Conservation (phyloP, 1,284 basidiomycete species). For the Ustilago curta region DNA sequence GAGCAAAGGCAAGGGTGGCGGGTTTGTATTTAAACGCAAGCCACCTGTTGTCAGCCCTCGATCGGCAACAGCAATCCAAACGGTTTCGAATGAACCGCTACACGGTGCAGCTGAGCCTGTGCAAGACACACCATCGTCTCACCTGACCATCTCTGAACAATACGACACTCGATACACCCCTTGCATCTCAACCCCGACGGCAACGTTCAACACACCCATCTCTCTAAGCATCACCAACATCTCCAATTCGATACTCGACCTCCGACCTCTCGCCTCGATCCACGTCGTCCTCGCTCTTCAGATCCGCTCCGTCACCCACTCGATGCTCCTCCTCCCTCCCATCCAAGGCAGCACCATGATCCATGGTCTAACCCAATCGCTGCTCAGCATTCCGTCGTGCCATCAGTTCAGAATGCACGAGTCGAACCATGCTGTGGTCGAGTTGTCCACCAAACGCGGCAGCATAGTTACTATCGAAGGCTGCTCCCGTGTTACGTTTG, state of each 20-base stretch:
- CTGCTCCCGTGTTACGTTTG: slow-evolving; percentile 16
- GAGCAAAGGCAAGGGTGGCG: background rate
- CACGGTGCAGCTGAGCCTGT: background rate
- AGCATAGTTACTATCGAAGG: slow-evolving; percentile 38
- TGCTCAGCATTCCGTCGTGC: slow-evolving; percentile 23
- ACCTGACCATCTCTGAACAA: slow-evolving; percentile 13
- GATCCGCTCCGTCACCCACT: slow-evolving; percentile 22
- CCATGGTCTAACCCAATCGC: slow-evolving; percentile 12
- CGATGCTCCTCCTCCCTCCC: slow-evolving; percentile 24
- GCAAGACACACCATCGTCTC: slow-evolving; percentile 2
- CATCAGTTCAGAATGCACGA: slow-evolving; percentile 50
- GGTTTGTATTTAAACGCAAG: slow-evolving; percentile 35
- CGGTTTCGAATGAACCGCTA: background rate
- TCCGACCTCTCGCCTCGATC: slow-evolving; percentile 10
- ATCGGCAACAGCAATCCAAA: background rate
- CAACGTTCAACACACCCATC: background rate
- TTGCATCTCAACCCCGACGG: background rate
- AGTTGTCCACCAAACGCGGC: slow-evolving; percentile 24
- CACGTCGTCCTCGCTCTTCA: slow-evolving; percentile 30
- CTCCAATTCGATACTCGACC: slow-evolving; percentile 23
- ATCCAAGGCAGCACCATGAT: slow-evolving; percentile 50
- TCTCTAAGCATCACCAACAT: slow-evolving; percentile 27
- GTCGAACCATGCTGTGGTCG: slow-evolving; percentile 15
- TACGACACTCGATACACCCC: slow-evolving; percentile 8
- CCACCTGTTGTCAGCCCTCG: slow-evolving; percentile 1